Percentiles rank a stretch among this genome's conserved stretches.
Evolutionary conservation across 2,329 filamentous ascomycete species (phyloP).

Genomic region (Fusarium agapanthi): DNA sequence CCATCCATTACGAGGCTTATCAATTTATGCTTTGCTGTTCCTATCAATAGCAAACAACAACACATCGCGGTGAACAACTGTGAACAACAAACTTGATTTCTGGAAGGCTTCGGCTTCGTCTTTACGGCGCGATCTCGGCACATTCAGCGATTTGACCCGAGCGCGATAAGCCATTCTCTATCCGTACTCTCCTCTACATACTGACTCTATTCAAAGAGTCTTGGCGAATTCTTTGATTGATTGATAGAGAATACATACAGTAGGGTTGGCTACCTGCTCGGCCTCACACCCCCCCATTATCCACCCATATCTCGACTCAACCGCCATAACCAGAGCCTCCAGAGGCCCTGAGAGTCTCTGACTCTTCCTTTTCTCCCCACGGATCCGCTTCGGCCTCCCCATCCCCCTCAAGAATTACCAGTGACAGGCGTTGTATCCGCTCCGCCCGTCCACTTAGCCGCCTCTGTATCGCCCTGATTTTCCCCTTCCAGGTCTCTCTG

Average conservation of each 20-base stretch:
- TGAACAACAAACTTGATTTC: conserved; percentile 14
- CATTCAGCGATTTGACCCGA: conserved; percentile 18
- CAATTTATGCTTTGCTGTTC: conserved; percentile 2
- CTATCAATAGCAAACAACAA: not conserved
- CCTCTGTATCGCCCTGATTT: conserved; percentile 20
- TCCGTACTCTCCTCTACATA: not conserved
- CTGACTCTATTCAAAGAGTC: not conserved
- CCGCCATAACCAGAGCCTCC: conserved; percentile 1
- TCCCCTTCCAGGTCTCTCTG: conserved; percentile 7
- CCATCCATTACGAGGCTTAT: conserved; percentile 22
- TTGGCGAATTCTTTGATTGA: conserved; percentile 30
- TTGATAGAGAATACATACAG: not conserved
- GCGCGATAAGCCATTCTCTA: conserved; percentile 20
- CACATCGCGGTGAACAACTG: not conserved
- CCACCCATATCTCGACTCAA: not conserved
- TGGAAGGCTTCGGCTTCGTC: conserved; percentile 7
- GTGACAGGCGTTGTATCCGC: conserved; percentile 20
- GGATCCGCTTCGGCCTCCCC: conserved; percentile 20
- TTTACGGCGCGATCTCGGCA: conserved; percentile 14
- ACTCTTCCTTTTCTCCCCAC: conserved; percentile 11
- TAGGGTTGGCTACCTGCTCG: not conserved
- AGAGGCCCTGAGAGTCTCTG: not conserved
- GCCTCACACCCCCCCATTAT: not conserved
- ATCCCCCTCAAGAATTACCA: not conserved
- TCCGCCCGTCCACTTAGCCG: conserved; percentile 28